A percentile compares a stretch with the other conserved stretches of the same genome.
These are phyloP conservation scores for Fusarium acutatum DNA, from an alignment of 2,329 filamentous ascomycete species.

Conservation along the genomic window DNA sequence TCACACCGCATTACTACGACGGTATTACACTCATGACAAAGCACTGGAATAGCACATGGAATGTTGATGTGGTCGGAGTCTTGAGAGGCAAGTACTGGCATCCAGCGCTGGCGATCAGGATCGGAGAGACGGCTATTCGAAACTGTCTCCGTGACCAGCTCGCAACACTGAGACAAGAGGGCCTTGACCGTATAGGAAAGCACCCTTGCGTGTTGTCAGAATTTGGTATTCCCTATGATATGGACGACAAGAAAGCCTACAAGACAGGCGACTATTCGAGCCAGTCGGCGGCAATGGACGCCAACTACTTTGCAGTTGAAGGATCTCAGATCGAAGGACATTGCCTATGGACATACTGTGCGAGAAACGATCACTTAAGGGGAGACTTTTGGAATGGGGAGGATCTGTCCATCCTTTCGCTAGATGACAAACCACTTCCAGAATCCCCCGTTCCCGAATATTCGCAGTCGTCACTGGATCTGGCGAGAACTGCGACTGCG, in stretches of 20 bases:
- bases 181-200: constrained; percentile 84
- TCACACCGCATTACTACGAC: constrained; percentile 96
- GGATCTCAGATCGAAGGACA: constrained; percentile 85
- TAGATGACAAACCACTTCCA: constrained; percentile 76
- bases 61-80: constrained; percentile 93
- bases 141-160: constrained; percentile 94
- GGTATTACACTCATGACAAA: constrained; percentile 97
- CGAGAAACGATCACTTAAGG: constrained; percentile 83
- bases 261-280: constrained; percentile 94
- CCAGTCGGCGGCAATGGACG: constrained; percentile 91
- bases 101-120: constrained; percentile 89
- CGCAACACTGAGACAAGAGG: constrained; percentile 82
- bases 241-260: constrained; percentile 97
- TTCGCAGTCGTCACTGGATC: constrained; percentile 57
- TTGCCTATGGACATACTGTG: constrained; percentile 87
- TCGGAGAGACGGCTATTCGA: constrained; percentile 92
- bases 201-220: constrained; percentile 93
- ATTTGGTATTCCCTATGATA: constrained; percentile 98
- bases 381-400: constrained; percentile 98
- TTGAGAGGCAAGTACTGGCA: constrained; percentile 87
- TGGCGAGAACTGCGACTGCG: constrained; percentile 36
- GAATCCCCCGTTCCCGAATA: constrained; percentile 59
- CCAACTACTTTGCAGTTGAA: constrained; percentile 93
- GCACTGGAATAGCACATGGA: constrained; percentile 98
- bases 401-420: constrained; percentile 88